Evolutionary conservation across 208 protist genomes (phyloP).

Genomic region (Tritrichomonas musculus): DNA sequence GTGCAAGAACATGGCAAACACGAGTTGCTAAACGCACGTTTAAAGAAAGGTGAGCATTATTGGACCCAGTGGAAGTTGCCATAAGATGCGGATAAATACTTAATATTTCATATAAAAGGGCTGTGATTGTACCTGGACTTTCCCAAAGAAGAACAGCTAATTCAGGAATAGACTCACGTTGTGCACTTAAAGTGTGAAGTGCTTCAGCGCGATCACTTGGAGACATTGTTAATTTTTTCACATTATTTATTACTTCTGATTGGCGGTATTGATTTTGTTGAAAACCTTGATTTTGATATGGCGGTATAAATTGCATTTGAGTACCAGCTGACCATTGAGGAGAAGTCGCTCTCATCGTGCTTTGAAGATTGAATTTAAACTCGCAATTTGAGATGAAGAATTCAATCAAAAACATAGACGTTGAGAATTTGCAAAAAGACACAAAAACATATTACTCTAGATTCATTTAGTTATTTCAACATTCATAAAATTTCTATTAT

Average conservation of each 20-base stretch:
- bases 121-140: constrained; percentile 88
- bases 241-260: background rate
- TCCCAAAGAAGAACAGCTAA: constrained; percentile 92
- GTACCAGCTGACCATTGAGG: no score
- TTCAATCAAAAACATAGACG: no score
- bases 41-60: constrained; percentile 37
- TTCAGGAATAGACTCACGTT: background rate
- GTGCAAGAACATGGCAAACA: constrained; percentile 85
- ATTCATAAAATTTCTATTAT: no score
- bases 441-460: no score
- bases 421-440: no score
- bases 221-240: background rate
- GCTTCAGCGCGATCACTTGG: background rate
- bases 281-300: no score
- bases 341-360: no score
- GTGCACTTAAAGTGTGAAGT: background rate
- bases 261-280: no score
- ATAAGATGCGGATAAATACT: constrained; percentile 89
- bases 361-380: no score
- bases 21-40: background rate
- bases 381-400: no score
- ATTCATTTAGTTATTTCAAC: no score
- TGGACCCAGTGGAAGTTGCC: constrained; percentile 56
- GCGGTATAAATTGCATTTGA: no score
- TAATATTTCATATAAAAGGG: constrained; percentile 89